A percentile compares a stretch with the other conserved stretches of the same genome.
phyloP scores from a whole-genome alignment of 2,329 filamentous ascomycete genomes.

The Fusarium agapanthi region DNA sequence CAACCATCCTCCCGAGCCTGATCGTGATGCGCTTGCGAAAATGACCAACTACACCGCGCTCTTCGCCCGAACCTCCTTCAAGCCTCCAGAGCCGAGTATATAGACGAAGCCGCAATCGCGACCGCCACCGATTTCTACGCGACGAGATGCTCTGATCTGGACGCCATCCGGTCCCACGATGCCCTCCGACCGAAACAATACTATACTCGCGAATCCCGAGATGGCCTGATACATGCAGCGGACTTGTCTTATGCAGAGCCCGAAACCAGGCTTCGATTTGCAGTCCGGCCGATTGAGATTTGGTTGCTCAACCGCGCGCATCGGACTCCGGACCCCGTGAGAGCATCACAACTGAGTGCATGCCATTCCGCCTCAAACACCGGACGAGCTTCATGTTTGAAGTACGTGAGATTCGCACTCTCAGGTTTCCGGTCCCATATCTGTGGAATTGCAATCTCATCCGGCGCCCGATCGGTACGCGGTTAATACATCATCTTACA shows the following conservation, averaged over 20 bases:
- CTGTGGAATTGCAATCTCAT: not conserved
- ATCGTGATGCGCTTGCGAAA: not conserved
- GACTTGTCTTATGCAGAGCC: not conserved
- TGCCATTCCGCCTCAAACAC: not conserved
- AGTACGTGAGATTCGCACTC: rapidly evolving
- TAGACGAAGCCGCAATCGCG: not conserved
- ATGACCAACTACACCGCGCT: not conserved
- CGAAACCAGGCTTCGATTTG: not conserved
- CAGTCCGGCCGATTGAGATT: no score
- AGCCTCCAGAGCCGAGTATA: not conserved
- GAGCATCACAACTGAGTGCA: not conserved
- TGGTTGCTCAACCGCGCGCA: not conserved
- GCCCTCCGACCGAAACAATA: not conserved
- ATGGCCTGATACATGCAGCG: not conserved
- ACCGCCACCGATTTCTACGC: not conserved
- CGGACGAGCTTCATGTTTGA: not conserved
- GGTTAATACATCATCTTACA: rapidly evolving
- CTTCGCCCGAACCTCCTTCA: not conserved
- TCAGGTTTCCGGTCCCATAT: rapidly evolving
- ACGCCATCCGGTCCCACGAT: not conserved
- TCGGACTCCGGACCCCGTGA: not conserved
- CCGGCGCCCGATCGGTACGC: not conserved
- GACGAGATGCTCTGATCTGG: not conserved
- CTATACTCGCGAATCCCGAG: not conserved
- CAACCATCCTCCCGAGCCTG: not conserved